Percentiles rank a stretch among this genome's conserved stretches.
Conservation (phyloP, 2,329 filamentous ascomycete species). For the Zasmidium cellare region DNA sequence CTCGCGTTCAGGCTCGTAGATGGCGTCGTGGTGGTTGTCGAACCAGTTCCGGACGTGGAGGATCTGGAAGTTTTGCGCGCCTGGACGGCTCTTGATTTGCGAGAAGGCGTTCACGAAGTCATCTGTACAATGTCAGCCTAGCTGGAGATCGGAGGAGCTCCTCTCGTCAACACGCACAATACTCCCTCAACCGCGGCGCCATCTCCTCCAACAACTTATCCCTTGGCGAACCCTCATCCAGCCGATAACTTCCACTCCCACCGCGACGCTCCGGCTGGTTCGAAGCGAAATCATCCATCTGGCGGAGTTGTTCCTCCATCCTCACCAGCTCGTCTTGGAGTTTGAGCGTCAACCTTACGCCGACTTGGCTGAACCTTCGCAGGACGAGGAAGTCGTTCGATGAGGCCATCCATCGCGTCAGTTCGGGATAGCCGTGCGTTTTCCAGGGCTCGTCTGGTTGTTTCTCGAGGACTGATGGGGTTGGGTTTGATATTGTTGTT, state of each 20-base stretch:
- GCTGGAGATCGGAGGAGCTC: neutral
- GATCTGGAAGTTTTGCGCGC: conserved; percentile 1
- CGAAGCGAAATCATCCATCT: conserved; percentile 5
- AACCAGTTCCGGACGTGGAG: conserved; percentile 7
- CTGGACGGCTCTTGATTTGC: conserved; percentile 2
- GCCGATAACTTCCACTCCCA: neutral
- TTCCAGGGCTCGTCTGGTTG: conserved; percentile 4
- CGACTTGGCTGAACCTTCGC: conserved; percentile 12
- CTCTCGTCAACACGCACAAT: conserved; percentile 5
- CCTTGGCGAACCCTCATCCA: neutral
- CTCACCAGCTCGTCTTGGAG: conserved; percentile 14
- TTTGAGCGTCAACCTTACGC: conserved; percentile 10
- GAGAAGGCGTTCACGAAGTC: conserved; percentile 8
- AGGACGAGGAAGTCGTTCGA: conserved; percentile 14
- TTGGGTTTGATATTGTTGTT: neutral
- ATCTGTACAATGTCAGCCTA: conserved; percentile 1
- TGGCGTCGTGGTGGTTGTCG: neutral
- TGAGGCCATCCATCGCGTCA: conserved; percentile 13
- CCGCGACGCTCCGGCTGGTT: neutral
- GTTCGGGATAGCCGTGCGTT: conserved; percentile 14
- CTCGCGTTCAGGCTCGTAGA: conserved; percentile 10
- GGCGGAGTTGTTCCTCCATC: conserved; percentile 4
- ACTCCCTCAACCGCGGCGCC: conserved; percentile 10
- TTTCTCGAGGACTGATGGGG: neutral
- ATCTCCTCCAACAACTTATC: conserved; percentile 1